These are phyloP conservation scores for Teunomyces aglyptinius DNA, from an alignment of 805 yeast genomes.

Conservation along the genomic window DNA sequence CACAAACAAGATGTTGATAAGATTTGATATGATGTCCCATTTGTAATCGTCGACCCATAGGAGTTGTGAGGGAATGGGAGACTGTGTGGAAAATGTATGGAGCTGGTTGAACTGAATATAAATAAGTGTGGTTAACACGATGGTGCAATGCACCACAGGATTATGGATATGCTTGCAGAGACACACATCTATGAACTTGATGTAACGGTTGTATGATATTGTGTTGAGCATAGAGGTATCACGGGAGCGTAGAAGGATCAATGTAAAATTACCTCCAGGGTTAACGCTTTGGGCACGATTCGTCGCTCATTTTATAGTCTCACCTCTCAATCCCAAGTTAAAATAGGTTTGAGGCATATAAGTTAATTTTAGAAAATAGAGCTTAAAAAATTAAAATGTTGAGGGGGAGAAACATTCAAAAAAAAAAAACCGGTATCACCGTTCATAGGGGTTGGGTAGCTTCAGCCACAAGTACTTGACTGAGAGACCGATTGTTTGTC, in stretches of 20 bases:
- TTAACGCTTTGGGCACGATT: too few relatives aligned
- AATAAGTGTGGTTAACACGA: neutral
- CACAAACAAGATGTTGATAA: conserved; percentile 28
- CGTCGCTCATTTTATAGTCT: neutral
- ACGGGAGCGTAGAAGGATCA: neutral
- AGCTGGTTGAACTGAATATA: neutral
- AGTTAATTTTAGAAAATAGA: neutral
- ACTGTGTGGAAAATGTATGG: neutral
- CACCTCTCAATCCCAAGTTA: neutral
- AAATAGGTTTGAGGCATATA: neutral
- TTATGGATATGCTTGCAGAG: conserved; percentile 19
- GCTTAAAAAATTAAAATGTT: neutral
- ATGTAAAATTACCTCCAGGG: neutral
- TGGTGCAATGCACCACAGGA: conserved; percentile 11
- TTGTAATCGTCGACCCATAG: conserved; percentile 3
- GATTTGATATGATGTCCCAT: conserved; percentile 24
- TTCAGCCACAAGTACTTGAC: too few relatives aligned
- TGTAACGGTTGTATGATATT: conserved; percentile 4
- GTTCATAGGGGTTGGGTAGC: too few relatives aligned
- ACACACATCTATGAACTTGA: conserved; percentile 16
- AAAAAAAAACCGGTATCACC: too few relatives aligned
- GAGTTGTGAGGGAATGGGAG: neutral
- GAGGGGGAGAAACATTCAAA: too few relatives aligned
- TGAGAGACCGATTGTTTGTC: too few relatives aligned
- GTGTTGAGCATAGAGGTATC: neutral